Conservation (phyloP, 2,329 filamentous ascomycete species). For the Aspergillus texensis region DNA sequence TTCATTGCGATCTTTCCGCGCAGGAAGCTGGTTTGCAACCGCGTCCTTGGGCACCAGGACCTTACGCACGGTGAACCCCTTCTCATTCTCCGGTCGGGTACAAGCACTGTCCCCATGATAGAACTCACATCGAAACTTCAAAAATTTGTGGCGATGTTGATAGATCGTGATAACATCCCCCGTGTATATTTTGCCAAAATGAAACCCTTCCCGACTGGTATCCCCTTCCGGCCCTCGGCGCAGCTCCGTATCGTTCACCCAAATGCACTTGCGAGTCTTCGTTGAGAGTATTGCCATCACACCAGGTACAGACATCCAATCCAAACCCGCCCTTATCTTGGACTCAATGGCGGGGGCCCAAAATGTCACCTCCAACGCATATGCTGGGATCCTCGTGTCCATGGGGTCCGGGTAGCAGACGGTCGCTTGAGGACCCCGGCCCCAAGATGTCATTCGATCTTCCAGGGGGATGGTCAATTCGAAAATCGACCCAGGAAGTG, state of each 20-base stretch:
- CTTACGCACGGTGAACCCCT: constrained; percentile 44
- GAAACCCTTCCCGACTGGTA: constrained; percentile 51
- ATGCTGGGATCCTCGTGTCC: constrained; percentile 77
- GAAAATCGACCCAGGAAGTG: constrained; percentile 66
- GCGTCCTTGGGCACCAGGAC: constrained; percentile 36
- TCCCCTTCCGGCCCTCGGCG: constrained; percentile 58
- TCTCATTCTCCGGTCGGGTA: constrained; percentile 43
- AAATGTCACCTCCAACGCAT: constrained; percentile 76
- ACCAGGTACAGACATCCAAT: constrained; percentile 56
- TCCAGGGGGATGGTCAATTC: constrained; percentile 67
- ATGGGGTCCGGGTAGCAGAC: constrained; percentile 62
- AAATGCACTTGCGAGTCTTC: constrained; percentile 74
- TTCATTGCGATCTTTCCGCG: constrained; percentile 21
- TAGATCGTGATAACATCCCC: constrained; percentile 79
- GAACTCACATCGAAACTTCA: constrained; percentile 50
- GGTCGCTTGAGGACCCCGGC: constrained; percentile 70
- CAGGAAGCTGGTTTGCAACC: constrained; percentile 29
- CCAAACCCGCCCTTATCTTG: constrained; percentile 57
- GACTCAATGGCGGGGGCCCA: constrained; percentile 70
- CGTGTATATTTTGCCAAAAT: constrained; percentile 70
- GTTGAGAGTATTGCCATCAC: constrained; percentile 75
- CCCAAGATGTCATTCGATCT: constrained; percentile 73
- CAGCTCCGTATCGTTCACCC: constrained; percentile 72
- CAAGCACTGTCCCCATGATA: constrained; percentile 49
- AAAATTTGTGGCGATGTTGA: constrained; percentile 46